Conservation (phyloP, 768 basidiomycete genomes). For the Paxillus rubicundulus region DNA sequence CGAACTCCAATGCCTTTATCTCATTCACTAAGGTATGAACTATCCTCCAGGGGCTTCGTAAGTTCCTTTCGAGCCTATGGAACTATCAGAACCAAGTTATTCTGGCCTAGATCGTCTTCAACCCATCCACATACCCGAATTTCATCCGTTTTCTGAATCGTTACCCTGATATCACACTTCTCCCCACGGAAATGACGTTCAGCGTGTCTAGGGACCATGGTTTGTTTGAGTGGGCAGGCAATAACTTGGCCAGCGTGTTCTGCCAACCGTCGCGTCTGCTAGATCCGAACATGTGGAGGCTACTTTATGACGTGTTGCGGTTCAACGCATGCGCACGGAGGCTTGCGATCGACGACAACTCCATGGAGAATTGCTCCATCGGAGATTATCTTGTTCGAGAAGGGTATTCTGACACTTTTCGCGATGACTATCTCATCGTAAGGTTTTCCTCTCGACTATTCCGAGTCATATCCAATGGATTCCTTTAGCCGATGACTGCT, state of each 20-base stretch:
- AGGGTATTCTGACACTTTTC: constrained; percentile 65
- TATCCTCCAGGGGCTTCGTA: constrained; percentile 52
- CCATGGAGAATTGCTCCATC: constrained; percentile 38
- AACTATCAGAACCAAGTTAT: background rate
- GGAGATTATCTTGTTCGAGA: constrained; percentile 59
- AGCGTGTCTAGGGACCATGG: constrained; percentile 70
- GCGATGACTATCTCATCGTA: constrained; percentile 74
- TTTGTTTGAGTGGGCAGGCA: constrained; percentile 67
- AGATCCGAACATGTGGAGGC: constrained; percentile 65
- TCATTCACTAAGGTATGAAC: background rate
- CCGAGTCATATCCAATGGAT: background rate
- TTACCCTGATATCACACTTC: constrained; percentile 45
- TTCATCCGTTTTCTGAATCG: constrained; percentile 65
- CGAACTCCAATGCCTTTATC: background rate
- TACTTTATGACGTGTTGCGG: constrained; percentile 67
- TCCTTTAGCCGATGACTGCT: constrained; percentile 68
- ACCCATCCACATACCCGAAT: constrained; percentile 75
- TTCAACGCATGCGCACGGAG: constrained; percentile 69
- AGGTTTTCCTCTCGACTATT: constrained; percentile 20
- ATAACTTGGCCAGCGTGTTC: constrained; percentile 59
- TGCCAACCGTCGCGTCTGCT: constrained; percentile 62
- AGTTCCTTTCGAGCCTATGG: constrained; percentile 10
- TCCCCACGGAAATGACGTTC: constrained; percentile 75
- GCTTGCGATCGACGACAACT: constrained; percentile 35
- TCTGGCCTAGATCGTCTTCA: constrained; percentile 62